Conservation (phyloP, 176 grass and related monocot genomes). For the Coix lacrymajobi region DNA sequence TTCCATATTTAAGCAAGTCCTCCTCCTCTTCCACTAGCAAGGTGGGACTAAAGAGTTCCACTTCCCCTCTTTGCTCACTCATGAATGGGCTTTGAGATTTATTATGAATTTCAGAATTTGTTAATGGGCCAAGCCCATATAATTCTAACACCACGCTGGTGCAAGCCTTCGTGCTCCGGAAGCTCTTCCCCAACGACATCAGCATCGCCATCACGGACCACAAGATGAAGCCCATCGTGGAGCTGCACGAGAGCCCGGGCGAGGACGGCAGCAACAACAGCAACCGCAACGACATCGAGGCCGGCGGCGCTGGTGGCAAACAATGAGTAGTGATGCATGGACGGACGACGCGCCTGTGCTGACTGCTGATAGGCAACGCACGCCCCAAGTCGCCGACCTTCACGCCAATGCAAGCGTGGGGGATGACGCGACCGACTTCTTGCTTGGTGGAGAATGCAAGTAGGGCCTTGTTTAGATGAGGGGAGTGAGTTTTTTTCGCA, state of each 20-base stretch:
- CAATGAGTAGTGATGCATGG: background rate
- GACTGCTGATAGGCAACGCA: background rate
- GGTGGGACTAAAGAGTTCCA: too few species aligned
- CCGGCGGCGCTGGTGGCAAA: background rate
- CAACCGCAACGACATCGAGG: constrained; percentile 32
- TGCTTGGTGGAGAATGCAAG: background rate
- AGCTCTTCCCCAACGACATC: constrained; percentile 94
- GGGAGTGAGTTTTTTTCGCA: too few species aligned
- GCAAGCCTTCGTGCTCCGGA: constrained; percentile 55
- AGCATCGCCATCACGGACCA: constrained; percentile 71
- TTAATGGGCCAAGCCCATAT: too few species aligned
- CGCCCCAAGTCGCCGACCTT: background rate
- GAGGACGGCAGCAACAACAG: constrained; percentile 1
- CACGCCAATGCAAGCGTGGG: background rate
- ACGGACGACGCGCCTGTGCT: background rate
- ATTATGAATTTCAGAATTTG: too few species aligned
- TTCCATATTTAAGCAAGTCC: too few species aligned
- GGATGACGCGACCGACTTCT: background rate
- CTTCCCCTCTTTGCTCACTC: too few species aligned
- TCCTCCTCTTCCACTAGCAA: too few species aligned
- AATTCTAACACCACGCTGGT: constrained; percentile 53
- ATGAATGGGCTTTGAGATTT: too few species aligned
- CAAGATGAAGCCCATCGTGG: constrained; percentile 43
- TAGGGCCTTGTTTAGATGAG: too few species aligned
- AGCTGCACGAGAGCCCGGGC: constrained; percentile 19